Base-by-base conservation (phyloP, 257 asterid species). In the Eucommia ulmoides region DNA sequence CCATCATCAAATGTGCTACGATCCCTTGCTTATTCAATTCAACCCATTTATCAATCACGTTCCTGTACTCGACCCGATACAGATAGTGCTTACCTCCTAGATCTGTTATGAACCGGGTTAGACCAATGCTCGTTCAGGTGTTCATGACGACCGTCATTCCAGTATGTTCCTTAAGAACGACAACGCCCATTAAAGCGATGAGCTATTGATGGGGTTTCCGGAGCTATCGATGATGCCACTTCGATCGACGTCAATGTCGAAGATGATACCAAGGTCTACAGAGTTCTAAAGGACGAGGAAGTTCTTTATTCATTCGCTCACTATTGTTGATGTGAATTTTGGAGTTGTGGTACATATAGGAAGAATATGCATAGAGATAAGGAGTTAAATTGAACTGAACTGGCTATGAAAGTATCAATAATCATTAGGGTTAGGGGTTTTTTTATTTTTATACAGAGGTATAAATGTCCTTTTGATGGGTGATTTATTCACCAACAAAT, bases 1-100 rank as follows among this genome's bases (percentile, higher is more conserved):
- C 97, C 97, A 84, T 88, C 97, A 84, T 88, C 21, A 88, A 80
- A 74, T 88, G 95, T 4, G 97, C 53, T 17, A 84, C 93, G 22
- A 88, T 38, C 1, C 86, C 94, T 19, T 82, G 84, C 55, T 54
- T 7, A 19, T 79, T 82, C 9, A 88, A 84, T 53, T 73, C 75
- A 24, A 67, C 79, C 0, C 97, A 95, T 51, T 88, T 88, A 53
- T 88, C 97, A 57, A 88, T 88, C 23, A 88, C 97, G 62, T 88
- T 88, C 56, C 89, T 52, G 50, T 88, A 88, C 15, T 93, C 95
- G 15, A 88, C 97, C 5, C 97, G 59, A 52, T 84, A 88, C 56
- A 88, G 4, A 52, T 95, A 88, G 65, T 88, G 97, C 1, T 49
- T 71, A 3, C 97, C 95, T 20, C 93, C 94, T 50, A 69, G 51